Conservation (phyloP, 2,329 filamentous ascomycete species). For the Aspergillus sp. region DNA sequence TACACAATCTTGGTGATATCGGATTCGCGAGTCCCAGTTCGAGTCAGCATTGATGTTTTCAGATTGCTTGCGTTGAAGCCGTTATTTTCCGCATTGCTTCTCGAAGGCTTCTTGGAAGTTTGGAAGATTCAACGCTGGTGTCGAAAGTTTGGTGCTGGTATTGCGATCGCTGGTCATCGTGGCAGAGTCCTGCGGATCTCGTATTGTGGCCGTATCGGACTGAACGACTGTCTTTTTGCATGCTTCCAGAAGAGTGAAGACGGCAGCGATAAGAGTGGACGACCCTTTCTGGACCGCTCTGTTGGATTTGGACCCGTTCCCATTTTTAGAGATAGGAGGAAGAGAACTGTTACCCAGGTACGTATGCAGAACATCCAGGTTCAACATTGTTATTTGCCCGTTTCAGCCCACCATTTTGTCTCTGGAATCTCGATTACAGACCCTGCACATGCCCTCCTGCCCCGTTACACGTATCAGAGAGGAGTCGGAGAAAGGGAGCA, state of each 20-base stretch:
- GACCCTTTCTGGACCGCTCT: no score
- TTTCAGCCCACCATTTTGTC: not conserved
- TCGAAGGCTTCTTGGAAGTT: slow-evolving; percentile 13
- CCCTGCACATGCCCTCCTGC: slow-evolving; percentile 1
- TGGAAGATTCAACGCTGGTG: slow-evolving; percentile 1
- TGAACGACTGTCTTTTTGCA: not conserved
- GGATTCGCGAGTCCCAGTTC: not conserved
- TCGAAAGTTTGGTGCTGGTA: slow-evolving; percentile 4
- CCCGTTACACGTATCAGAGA: slow-evolving; percentile 4
- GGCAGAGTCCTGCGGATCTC: slow-evolving; percentile 15
- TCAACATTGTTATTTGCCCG: slow-evolving; percentile 3
- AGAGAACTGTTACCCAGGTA: slow-evolving; percentile 14
- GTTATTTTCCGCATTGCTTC: slow-evolving; percentile 10
- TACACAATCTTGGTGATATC: not conserved
- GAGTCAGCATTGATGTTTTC: not conserved
- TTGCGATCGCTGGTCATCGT: slow-evolving; percentile 9
- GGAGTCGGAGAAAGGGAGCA: not conserved
- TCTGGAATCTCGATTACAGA: slow-evolving; percentile 1
- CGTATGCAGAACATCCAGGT: slow-evolving; percentile 3
- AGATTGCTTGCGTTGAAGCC: not conserved
- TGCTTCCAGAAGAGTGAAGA: not conserved
- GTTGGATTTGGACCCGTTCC: not conserved
- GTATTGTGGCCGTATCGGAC: slow-evolving; percentile 13
- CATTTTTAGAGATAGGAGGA: not conserved
- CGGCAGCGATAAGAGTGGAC: no score